Evolutionary conservation across 192 early-diverging fungal species (phyloP), one percentile per base, ranked within the genome.

Genomic region (Nowakowskiella sp.): DNA sequence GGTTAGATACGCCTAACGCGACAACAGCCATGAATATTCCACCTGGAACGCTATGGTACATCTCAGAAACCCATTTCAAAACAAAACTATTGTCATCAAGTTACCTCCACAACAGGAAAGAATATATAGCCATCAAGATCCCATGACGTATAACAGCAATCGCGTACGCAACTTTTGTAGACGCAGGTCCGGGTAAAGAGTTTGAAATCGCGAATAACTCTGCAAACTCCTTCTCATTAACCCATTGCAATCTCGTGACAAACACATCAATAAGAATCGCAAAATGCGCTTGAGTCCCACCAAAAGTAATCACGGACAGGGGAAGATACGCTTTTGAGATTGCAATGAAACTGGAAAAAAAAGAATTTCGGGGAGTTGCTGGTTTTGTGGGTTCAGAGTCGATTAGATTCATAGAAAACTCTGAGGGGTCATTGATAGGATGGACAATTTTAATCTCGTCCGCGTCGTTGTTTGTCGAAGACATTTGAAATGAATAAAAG

Each of bases 201-300:
- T 84, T 71, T 24, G 71, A 66, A 49, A 84, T 78, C 5, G 73
- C 72, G 60, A 83, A 82, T 29, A 85, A 64, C 49, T 86, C 84
- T 16, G 76, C 66, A 55, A 85, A 86, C 33, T 70, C 66, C 13
- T 60, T 55, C 16, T 70, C 78, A 4, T 48, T 36, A 32, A 86
- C 44, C 81, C 78, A 83, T 29, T 70, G 23, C 30, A 70, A 61
- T 31, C 67, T 65, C 16, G 49, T 57, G 6, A 84, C 80, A 64
- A 81, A 77, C 22, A 69, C 52, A 30, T 78, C 65, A 43, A 75
- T 65, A 5, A 83, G 55, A 26, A 84, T 52, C 21, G 73, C 80
- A 19, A 83, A 65, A 45, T 82, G 74, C 7, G 75, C 77, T n/a
- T 43, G 65, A 2, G 84, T 81, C 2, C 83, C 83, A 27, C 82